phyloP scores from a whole-genome alignment of 2,329 filamentous ascomycete species.

The Trichoderma sp. region DNA sequence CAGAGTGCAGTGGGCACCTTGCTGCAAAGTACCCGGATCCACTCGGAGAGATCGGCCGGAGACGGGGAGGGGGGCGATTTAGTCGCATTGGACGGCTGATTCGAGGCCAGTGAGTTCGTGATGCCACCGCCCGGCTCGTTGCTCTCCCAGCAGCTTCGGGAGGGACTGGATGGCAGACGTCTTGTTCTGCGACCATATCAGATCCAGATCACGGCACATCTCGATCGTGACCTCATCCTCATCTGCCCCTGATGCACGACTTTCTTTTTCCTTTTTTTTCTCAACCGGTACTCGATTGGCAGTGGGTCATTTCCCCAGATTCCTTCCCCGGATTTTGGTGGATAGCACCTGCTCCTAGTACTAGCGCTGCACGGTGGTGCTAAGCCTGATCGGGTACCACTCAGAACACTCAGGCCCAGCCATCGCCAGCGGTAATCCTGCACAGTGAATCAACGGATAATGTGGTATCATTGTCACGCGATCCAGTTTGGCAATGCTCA shows the following conservation, averaged over 20 bases:
- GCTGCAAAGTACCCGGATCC: conserved; percentile 9
- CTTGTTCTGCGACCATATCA: background rate
- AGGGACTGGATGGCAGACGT: no score
- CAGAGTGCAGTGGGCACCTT: background rate
- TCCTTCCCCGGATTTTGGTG: conserved; percentile 27
- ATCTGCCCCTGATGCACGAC: background rate
- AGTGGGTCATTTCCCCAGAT: conserved; percentile 30
- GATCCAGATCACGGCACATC: background rate
- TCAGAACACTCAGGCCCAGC: background rate
- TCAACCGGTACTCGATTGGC: background rate
- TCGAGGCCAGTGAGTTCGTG: background rate
- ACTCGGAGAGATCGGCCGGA: conserved; percentile 24
- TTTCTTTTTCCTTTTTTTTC: background rate
- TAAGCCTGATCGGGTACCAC: conserved; percentile 29
- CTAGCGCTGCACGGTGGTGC: background rate
- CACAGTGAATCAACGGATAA: no score
- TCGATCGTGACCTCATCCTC: background rate
- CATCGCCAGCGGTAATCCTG: conserved; percentile 8
- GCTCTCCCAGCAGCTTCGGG: background rate
- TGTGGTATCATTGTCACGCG: conserved; percentile 29
- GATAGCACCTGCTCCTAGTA: background rate
- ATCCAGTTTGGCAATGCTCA: conserved; percentile 15
- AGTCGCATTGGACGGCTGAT: conserved; percentile 18
- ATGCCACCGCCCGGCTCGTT: conserved; percentile 8
- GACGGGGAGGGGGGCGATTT: conserved; percentile 20